Base-by-base conservation (phyloP, 371 early-diverging fungal species). In the Circinella umbellata region DNA sequence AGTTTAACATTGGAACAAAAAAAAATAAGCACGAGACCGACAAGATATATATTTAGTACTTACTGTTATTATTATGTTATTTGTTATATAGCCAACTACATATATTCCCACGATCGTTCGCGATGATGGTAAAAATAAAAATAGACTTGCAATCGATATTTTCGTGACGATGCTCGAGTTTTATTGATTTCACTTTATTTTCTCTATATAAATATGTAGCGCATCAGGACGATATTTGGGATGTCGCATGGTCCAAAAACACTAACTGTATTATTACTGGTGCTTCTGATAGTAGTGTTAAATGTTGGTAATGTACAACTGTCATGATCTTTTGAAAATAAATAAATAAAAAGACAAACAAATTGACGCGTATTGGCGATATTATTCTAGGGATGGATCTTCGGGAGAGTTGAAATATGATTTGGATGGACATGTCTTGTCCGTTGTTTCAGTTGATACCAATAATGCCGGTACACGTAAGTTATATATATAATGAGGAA, bases 211-310 rank as follows among this genome's bases (percentile, higher is more conserved):
- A 48, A 34, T 17, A 9, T 49, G 27, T 72, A 90, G 95, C 94
- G 11, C 95, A 95, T 75, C 86, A 83, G 42, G 94, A 93, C 69
- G 92, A 90, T 65, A 92, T 95, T 69, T 95, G 95, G 95, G 76
- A 86, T 63, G 91, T 91, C 8, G 88, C 90, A 14, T 95, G 95
- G 94, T 83, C 89, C 7, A 86, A 82, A 66, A 76, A 85, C 53
- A 79, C 83, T 7, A 89, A 91, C 76, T 60, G 77, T 38, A 86
- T 95, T 20, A 78, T 92, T 27, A 92, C 94, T 42, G 95, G 92
- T 14, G 92, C 93, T 20, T 87, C 89, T 36, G 95, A 95, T 66
- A 87, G 87, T 57, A 88, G 89, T 4, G 85, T 95, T 64, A 93
- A 91, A 70, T 81, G 90, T 71, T 95, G 95, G 95, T 93, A 80